These are phyloP conservation scores for Dactylis glomerata DNA, from an alignment of 176 grass and related monocot species.

Conservation along the genomic window DNA sequence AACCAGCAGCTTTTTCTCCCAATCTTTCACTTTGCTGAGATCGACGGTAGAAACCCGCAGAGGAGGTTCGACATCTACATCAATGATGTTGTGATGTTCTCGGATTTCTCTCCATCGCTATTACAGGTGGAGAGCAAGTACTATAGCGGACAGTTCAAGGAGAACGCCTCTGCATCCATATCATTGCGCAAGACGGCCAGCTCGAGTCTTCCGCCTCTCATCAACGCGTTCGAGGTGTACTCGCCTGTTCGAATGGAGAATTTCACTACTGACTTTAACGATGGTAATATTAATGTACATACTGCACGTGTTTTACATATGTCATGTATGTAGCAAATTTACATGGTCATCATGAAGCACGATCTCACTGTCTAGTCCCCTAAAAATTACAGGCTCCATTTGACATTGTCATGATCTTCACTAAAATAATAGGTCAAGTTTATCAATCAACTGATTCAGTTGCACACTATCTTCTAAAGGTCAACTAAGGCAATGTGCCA, in stretches of 20 bases:
- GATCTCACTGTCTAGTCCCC: neutral
- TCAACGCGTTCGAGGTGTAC: constrained; percentile 20
- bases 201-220: neutral
- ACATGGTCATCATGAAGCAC: neutral
- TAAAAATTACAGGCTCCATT: neutral
- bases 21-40: neutral
- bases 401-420: neutral
- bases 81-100: neutral
- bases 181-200: neutral
- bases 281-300: constrained; percentile 7
- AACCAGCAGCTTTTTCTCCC: neutral
- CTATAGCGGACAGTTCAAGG: neutral
- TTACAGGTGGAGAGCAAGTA: neutral
- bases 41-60: neutral
- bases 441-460: neutral
- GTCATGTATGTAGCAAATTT: neutral
- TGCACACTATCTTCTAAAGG: neutral
- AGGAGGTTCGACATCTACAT: neutral
- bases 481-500: neutral
- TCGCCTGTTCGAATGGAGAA: neutral
- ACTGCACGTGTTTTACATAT: neutral
- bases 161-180: neutral
- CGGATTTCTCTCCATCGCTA: neutral
- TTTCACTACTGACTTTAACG: neutral
- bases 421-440: neutral